These are phyloP conservation scores for Pestalotiopsis sp. DNA, from an alignment of 2,329 filamentous ascomycete genomes.

Conservation along the genomic window DNA sequence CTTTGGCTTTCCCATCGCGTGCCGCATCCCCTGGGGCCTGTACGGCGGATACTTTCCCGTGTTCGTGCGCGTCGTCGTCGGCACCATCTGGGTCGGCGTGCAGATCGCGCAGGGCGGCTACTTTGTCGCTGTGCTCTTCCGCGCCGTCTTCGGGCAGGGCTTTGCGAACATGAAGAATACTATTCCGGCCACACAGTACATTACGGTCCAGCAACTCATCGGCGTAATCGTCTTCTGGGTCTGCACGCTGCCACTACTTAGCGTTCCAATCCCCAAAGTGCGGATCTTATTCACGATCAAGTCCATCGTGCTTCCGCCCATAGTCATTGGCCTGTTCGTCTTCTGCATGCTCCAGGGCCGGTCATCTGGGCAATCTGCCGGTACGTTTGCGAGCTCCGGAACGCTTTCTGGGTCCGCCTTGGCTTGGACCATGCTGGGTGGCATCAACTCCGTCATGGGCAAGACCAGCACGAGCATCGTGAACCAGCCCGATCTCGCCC, in stretches of 20 bases:
- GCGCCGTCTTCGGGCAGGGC: constrained; percentile 14
- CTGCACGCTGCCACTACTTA: constrained; percentile 27
- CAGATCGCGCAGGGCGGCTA: constrained; percentile 15
- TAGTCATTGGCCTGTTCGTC: constrained; percentile 16
- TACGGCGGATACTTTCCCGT: constrained; percentile 15
- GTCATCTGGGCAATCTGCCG: constrained; percentile 24
- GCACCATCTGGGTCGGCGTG: constrained; percentile 16
- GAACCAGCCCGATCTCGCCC: constrained; percentile 39
- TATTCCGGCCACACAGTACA: constrained; percentile 15
- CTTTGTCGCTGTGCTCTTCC: constrained; percentile 15
- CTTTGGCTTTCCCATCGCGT: constrained; percentile 16
- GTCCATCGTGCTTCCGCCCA: constrained; percentile 13
- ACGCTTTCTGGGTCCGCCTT: background rate
- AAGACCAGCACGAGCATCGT: constrained; percentile 37
- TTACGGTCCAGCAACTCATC: constrained; percentile 12
- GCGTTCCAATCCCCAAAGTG: constrained; percentile 17
- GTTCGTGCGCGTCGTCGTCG: constrained; percentile 13
- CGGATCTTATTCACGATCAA: constrained; percentile 13
- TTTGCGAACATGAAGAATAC: constrained; percentile 15
- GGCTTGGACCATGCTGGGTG: constrained; percentile 19
- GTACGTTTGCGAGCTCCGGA: constrained; percentile 23
- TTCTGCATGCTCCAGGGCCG: constrained; percentile 24
- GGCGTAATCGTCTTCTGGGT: constrained; percentile 14
- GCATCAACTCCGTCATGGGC: constrained; percentile 42
- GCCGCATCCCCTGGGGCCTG: constrained; percentile 16